Conservation (phyloP, 2,329 filamentous ascomycete species). For the Cercospora canescens region DNA sequence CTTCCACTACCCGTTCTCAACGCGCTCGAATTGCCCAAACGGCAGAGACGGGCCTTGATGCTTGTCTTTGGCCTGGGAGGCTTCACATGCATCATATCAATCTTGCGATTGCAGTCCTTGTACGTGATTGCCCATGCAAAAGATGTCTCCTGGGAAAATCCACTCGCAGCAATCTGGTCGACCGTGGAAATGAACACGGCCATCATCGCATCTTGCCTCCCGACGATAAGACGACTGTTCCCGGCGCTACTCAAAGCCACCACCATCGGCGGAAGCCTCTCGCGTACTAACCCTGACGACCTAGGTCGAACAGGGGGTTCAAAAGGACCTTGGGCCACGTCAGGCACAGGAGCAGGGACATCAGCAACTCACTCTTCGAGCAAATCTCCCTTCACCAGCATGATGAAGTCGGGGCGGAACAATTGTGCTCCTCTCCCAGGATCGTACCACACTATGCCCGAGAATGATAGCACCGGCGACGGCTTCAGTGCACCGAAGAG, state of each 20-base stretch:
- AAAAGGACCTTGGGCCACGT: background rate
- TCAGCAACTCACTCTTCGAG: background rate
- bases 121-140: slow-evolving; percentile 24
- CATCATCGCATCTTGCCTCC: slow-evolving; percentile 40
- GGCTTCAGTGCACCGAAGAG: background rate
- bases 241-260: slow-evolving; percentile 34
- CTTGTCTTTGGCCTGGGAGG: slow-evolving; percentile 38
- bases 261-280: slow-evolving; percentile 4
- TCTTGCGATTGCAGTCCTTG: slow-evolving; percentile 35
- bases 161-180: slow-evolving; percentile 38
- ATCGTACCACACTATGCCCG: background rate
- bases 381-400: background rate
- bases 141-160: slow-evolving; percentile 35
- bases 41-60: slow-evolving; percentile 37
- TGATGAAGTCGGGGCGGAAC: background rate
- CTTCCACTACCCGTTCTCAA: slow-evolving; percentile 38
- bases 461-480: background rate
- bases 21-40: slow-evolving; percentile 36
- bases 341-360: background rate
- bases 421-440: background rate
- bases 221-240: slow-evolving; percentile 39
- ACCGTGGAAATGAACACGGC: slow-evolving; percentile 38
- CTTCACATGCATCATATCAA: slow-evolving; percentile 36
- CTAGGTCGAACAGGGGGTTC: background rate
- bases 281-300: background rate